Percentiles rank a stretch among this genome's conserved stretches.
Evolutionary conservation across 768 basidiomycete species (phyloP).

Genomic region (Gloeophyllum trabeum): DNA sequence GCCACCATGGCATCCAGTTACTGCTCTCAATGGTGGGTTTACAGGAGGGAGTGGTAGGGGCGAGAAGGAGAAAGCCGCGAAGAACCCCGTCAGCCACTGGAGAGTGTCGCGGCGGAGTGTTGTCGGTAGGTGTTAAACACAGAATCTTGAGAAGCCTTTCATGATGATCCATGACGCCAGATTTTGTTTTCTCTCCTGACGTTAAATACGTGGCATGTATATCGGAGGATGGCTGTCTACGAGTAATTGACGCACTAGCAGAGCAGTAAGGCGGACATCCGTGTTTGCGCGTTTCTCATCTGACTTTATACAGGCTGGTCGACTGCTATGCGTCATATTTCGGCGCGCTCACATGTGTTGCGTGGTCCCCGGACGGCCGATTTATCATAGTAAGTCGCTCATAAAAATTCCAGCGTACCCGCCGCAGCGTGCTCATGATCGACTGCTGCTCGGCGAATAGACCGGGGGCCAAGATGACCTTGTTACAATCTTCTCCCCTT

Average conservation of each 20-base stretch:
- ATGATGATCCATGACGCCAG: too few relatives aligned
- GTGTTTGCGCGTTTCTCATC: neutral
- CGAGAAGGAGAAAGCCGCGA: constrained; percentile 60
- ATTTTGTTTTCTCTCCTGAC: constrained; percentile 91
- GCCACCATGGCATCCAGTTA: constrained; percentile 77
- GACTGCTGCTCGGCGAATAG: constrained; percentile 23
- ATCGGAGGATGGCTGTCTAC: constrained; percentile 84
- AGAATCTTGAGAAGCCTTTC: too few relatives aligned
- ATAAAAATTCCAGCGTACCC: neutral
- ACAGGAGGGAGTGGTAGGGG: constrained; percentile 16
- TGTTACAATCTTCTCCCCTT: constrained; percentile 87
- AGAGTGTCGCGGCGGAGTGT: constrained; percentile 60
- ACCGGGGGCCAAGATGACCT: constrained; percentile 97
- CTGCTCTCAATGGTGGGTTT: constrained; percentile 25
- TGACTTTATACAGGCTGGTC: constrained; percentile 46
- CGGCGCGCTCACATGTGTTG: constrained; percentile 78
- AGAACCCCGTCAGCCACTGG: constrained; percentile 92
- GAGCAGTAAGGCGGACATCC: constrained; percentile 52
- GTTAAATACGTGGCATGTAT: constrained; percentile 84
- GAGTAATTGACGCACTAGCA: constrained; percentile 80
- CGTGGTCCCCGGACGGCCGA: constrained; percentile 93
- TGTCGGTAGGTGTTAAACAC: constrained; percentile 58
- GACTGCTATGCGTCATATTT: constrained; percentile 96
- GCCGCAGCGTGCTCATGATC: constrained; percentile 1
- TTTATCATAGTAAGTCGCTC: constrained; percentile 60